Base-by-base conservation (phyloP, 1,284 basidiomycete species). In the Porodaedalea pini region DNA sequence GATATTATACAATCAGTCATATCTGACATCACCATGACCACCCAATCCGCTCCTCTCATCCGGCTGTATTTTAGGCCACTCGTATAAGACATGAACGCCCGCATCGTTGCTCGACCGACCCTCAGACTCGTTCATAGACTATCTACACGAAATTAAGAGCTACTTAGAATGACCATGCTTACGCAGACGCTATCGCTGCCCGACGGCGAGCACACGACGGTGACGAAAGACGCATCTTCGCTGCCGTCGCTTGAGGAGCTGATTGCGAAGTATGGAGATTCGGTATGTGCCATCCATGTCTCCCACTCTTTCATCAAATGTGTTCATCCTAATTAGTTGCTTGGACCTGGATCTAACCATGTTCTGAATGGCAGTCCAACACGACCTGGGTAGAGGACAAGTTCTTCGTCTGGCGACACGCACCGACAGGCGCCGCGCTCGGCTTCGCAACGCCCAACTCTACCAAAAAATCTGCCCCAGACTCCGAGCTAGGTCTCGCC, bases 331-430 rank as follows among this genome's bases (percentile, higher is more conserved):
- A 45, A 8, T 45, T n/a, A n/a, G n/a, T n/a, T n/a, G n/a, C n/a
- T n/a, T n/a, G n/a, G n/a, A n/a, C n/a, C n/a, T n/a, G n/a, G n/a
- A n/a, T n/a, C n/a, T n/a, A n/a, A n/a, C n/a, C n/a, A n/a, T 31
- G 45, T 47, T 31, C 27, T 11, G 25, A 29, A 13, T 27, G 4
- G 10, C 8, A 54, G 36, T 76, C 78, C 59, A 81, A 80, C 65
- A 82, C 79, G 17, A 77, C 77, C 2, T 80, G 78, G 77, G 70
- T 78, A 13, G 79, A 82, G 62, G 75, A 77, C n/a, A 70, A 78
- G n/a, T 81, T 78, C 72, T 69, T 74, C 27, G 70, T 81, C 23
- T 82, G 79, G 79, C 71, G 78, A 40, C 75, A 81, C 61, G 54
- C 64, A 11, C 64, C 68, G 21, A 79, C 75, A 0, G 79, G 78